These are phyloP conservation scores for Kwoniella shandongensis DNA, from an alignment of 768 basidiomycete genomes.

Conservation along the genomic window DNA sequence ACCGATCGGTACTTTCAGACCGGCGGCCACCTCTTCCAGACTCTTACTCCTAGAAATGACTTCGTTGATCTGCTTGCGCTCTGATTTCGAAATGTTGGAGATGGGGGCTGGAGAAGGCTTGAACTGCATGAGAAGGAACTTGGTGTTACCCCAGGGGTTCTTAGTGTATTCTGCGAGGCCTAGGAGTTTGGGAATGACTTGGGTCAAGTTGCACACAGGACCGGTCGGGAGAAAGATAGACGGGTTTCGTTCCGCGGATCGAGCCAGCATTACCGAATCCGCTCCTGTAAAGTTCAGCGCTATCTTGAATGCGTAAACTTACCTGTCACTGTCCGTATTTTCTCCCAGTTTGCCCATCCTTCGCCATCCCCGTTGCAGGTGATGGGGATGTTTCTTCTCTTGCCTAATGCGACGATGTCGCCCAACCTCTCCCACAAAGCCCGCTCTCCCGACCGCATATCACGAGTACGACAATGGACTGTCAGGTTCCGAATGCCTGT, in stretches of 20 bases:
- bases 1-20: slow-evolving; percentile 20
- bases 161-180: slow-evolving; percentile 64
- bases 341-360: slow-evolving; percentile 73
- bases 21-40: slow-evolving; percentile 38
- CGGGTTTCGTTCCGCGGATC: slow-evolving; percentile 89
- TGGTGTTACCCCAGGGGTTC: slow-evolving; percentile 79
- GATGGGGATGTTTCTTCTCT: slow-evolving; percentile 76
- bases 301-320: slow-evolving; percentile 31
- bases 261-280: slow-evolving; percentile 92
- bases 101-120: slow-evolving; percentile 64
- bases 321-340: slow-evolving; percentile 75
- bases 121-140: slow-evolving; percentile 83
- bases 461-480: slow-evolving; percentile 89
- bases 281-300: slow-evolving; percentile 59
- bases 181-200: slow-evolving; percentile 64
- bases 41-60: slow-evolving; percentile 63
- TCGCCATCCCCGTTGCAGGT: slow-evolving; percentile 91
- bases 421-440: slow-evolving; percentile 75
- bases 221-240: slow-evolving; percentile 69
- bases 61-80: slow-evolving; percentile 62
- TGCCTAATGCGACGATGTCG: slow-evolving; percentile 84
- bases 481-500: slow-evolving; percentile 89
- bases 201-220: slow-evolving; percentile 69
- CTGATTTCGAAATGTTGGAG: slow-evolving; percentile 58
- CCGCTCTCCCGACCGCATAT: slow-evolving; percentile 78